These are phyloP conservation scores for Kwoniella dendrophila DNA, from an alignment of 768 basidiomycete genomes.

Conservation along the genomic window DNA sequence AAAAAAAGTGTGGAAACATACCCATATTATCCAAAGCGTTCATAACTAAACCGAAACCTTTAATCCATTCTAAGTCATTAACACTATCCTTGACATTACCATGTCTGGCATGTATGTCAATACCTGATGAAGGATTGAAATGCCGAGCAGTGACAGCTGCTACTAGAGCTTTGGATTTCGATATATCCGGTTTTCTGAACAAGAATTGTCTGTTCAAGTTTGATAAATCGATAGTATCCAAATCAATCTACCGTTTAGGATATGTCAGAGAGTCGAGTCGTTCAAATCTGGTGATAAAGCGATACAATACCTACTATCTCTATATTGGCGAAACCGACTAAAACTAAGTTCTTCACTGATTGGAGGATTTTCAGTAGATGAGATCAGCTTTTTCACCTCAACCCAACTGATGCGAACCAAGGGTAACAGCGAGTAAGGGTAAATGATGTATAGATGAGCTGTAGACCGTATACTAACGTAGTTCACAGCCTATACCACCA, in stretches of 20 bases:
- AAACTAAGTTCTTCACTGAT: slow-evolving; percentile 90
- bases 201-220: slow-evolving; percentile 97
- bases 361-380: slow-evolving; percentile 3
- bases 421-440: not conserved
- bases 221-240: slow-evolving; percentile 97
- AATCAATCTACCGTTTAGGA: slow-evolving; percentile 63
- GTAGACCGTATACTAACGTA: slow-evolving; percentile 62
- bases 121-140: slow-evolving; percentile 71
- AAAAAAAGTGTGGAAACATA: slow-evolving; percentile 54
- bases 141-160: slow-evolving; percentile 54
- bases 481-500: slow-evolving; percentile 96
- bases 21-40: slow-evolving; percentile 97
- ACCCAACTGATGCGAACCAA: not conserved
- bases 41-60: slow-evolving; percentile 84
- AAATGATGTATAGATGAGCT: not conserved
- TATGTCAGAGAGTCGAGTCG: not conserved
- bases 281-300: no score
- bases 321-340: slow-evolving; percentile 89
- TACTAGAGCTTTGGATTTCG: slow-evolving; percentile 91
- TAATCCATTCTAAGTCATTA: slow-evolving; percentile 88
- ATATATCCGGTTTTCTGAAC: slow-evolving; percentile 95
- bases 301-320: slow-evolving; percentile 61
- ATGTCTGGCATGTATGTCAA: slow-evolving; percentile 82
- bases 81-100: slow-evolving; percentile 93
- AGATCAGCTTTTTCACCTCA: slow-evolving; percentile 2